These are phyloP conservation scores for Hyphopichia pseudoburtonii DNA, from an alignment of 1,139 yeast species.

Conservation along the genomic window DNA sequence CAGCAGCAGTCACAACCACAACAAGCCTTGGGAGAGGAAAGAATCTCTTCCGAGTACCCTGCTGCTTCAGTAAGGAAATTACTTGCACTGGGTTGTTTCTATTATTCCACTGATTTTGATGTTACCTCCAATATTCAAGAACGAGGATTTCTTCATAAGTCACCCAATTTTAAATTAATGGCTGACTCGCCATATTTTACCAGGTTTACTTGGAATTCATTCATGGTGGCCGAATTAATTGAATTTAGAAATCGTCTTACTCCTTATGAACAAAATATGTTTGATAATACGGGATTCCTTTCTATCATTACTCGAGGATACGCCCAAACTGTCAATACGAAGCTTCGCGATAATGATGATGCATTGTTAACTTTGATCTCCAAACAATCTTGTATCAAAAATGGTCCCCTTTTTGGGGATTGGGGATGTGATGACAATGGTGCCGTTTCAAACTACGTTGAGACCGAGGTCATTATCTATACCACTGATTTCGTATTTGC, in stretches of 20 bases:
- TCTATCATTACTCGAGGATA: constrained; percentile 66
- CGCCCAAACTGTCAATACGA: constrained; percentile 58
- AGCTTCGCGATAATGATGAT: constrained; percentile 30
- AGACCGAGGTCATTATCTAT: constrained; percentile 62
- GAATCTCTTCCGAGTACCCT: constrained; percentile 49
- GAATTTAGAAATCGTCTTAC: constrained; percentile 59
- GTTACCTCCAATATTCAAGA: constrained; percentile 62
- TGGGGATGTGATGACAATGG: constrained; percentile 77
- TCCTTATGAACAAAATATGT: constrained; percentile 43
- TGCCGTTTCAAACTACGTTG: constrained; percentile 62
- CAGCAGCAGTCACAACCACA: constrained; percentile 8
- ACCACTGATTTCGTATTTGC: constrained; percentile 54
- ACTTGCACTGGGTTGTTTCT: constrained; percentile 63
- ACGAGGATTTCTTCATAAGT: constrained; percentile 32
- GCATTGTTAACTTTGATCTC: constrained; percentile 62
- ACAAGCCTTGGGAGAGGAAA: constrained; percentile 22
- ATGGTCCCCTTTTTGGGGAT: constrained; percentile 63
- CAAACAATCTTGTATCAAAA: constrained; percentile 61
- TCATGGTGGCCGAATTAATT: constrained; percentile 56
- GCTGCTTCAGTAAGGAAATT: constrained; percentile 58
- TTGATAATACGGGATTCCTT: constrained; percentile 59
- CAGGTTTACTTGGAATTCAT: constrained; percentile 66
- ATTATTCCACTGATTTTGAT: constrained; percentile 65
- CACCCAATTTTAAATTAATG: constrained; percentile 28
- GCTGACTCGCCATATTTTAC: constrained; percentile 51